phyloP scores from a whole-genome alignment of 2,329 filamentous ascomycete species.

The Paecilomyces formosus region DNA sequence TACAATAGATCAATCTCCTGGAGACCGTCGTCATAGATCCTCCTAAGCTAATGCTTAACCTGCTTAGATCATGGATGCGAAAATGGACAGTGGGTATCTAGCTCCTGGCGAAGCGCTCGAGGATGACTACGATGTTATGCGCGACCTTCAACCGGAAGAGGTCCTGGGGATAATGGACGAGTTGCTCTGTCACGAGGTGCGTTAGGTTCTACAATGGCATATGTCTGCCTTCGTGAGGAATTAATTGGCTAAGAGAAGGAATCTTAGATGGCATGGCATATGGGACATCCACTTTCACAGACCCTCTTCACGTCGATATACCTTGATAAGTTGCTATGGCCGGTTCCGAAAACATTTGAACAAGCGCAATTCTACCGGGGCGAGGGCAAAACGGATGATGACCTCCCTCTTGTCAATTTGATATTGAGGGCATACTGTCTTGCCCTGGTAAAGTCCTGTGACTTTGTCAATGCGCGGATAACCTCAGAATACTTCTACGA shows the following conservation, averaged over 20 bases:
- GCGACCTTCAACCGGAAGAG: slow-evolving; percentile 64
- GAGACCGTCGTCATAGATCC: slow-evolving; percentile 1
- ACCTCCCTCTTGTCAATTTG: slow-evolving; percentile 47
- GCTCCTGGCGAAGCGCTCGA: slow-evolving; percentile 73
- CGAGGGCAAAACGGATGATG: slow-evolving; percentile 9
- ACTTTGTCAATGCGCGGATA: slow-evolving; percentile 68
- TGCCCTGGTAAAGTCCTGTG: slow-evolving; percentile 74
- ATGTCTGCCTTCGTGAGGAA: slow-evolving; percentile 2
- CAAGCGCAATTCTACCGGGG: slow-evolving; percentile 54
- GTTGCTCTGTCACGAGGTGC: slow-evolving; percentile 77
- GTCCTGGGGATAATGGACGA: slow-evolving; percentile 92
- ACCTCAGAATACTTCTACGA: slow-evolving; percentile 86
- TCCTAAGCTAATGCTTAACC: neutral
- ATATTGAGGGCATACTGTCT: slow-evolving; percentile 81
- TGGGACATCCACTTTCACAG: slow-evolving; percentile 90
- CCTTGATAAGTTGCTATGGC: slow-evolving; percentile 73
- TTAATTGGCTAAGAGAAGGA: neutral
- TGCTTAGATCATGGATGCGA: slow-evolving; percentile 88
- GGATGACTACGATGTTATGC: slow-evolving; percentile 68
- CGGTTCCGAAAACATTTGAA: slow-evolving; percentile 55
- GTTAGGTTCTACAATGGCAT: slow-evolving; percentile 14
- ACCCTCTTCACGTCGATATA: slow-evolving; percentile 91
- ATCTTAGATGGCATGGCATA: slow-evolving; percentile 83
- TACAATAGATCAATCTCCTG: neutral
- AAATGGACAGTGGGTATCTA: slow-evolving; percentile 94